Evolutionary conservation across 345 rosid species (phyloP), one percentile per base, ranked within the genome.

Genomic region (Salix exigua): DNA sequence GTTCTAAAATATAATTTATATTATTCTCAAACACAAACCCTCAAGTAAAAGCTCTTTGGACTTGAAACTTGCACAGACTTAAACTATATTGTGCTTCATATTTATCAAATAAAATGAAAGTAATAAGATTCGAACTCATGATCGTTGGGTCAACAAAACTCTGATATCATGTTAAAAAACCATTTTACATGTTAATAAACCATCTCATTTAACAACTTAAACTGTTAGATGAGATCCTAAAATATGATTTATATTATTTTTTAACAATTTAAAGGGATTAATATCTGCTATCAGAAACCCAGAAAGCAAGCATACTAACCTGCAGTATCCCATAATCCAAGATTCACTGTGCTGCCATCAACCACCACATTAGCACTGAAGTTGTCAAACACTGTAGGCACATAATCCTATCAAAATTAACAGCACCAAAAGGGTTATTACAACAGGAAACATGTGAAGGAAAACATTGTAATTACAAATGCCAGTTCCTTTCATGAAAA

Each of bases 241-340:
- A 30, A 0, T 30, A 31, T 31, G 4, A 31, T 31, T 31, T 31
- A 31, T 31, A 31, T 31, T 31, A 31, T n/a, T n/a, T n/a, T n/a
- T n/a, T n/a, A n/a, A n/a, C n/a, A n/a, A n/a, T n/a, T n/a, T n/a
- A n/a, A n/a, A n/a, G n/a, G 14, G 4, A 2, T 2, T 14, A 64
- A 26, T 64, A 30, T 33, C 38, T 5, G 33, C 21, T 64, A 1
- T 11, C 44, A 70, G 25, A 50, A 65, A 40, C 66, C 53, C 17
- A 23, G 48, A 68, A 58, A 48, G 26, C 37, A 26, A 75, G 40
- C 42, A 82, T 71, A 26, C 50, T 37, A 19, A 86, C 89, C 89
- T 51, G 90, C 90, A 68, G 90, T 85, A 60, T 87, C 90, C 88
- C 90, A 87, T 7, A 87, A 84, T 38, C 90, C 90, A 28, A 85